phyloP scores from a whole-genome alignment of 306 rosid species.

The Begonia peltatifolia region DNA sequence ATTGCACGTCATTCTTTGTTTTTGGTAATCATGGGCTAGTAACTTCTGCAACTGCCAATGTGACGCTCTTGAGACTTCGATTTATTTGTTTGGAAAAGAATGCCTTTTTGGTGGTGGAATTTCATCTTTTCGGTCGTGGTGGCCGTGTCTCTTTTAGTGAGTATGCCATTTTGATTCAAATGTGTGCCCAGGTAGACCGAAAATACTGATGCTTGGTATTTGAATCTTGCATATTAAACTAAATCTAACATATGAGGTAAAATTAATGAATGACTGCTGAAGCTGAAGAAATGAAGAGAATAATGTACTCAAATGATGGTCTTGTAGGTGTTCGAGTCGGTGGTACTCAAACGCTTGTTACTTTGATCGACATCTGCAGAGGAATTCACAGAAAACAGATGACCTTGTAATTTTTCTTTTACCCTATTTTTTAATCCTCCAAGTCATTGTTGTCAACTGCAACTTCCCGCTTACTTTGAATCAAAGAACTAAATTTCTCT shows the following conservation, averaged over 20 bases:
- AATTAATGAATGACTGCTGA: too few species aligned
- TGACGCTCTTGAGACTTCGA: too few species aligned
- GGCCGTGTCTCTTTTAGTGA: too few species aligned
- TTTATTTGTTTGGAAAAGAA: too few species aligned
- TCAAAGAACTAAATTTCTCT: not conserved
- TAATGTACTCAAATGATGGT: not conserved
- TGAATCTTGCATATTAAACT: too few species aligned
- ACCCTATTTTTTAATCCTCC: not conserved
- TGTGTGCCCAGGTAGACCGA: not conserved
- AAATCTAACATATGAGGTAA: too few species aligned
- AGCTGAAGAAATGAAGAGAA: too few species aligned
- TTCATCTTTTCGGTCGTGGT: too few species aligned
- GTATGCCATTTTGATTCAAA: too few species aligned
- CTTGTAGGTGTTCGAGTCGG: constrained; percentile 25
- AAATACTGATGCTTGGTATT: not conserved
- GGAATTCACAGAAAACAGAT: constrained; percentile 12
- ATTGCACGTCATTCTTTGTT: not conserved
- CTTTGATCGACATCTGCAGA: constrained; percentile 16
- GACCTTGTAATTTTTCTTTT: constrained; percentile 18
- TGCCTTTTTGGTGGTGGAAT: too few species aligned
- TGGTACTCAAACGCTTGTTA: constrained; percentile 12
- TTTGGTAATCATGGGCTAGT: constrained; percentile 1
- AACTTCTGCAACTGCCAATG: not conserved
- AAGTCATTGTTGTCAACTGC: not conserved
- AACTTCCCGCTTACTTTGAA: not conserved